Base-by-base conservation (phyloP, 179 eudicot genomes). In the Camellia oleifera region DNA sequence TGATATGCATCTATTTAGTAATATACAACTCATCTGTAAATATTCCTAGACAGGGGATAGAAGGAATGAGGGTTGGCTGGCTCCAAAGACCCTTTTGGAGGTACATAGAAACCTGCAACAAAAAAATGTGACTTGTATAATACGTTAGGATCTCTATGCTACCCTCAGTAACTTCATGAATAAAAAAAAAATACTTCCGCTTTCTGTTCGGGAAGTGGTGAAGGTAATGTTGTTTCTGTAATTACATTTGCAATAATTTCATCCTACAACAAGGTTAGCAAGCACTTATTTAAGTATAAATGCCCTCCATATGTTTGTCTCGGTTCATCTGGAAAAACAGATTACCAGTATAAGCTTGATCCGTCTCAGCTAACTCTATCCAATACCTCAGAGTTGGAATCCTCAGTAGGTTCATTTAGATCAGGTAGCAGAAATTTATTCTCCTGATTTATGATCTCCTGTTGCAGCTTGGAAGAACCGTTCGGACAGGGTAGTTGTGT, bases 341-440 rank as follows among this genome's bases (percentile, higher is more conserved):
- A 44, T 53, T 11, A 74, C 56, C 10, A 0, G 11, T 20, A n/a
- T 68, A 73, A 6, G 60, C 46, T 77, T 52, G 23, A 52, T 26
- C 62, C 26, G 42, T 63, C 64, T 57, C 79, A 85, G 85, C 88
- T 84, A 77, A 78, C 67, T 81, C 62, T 84, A 70, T 60, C 76
- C 2, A 76, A 18, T 61, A 79, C 75, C 53, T 75, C 85, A 40
- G 40, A 63, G 69, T 60, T 72, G 32, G 78, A 72, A 26, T 86
- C 90, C 76, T 90, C 88, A 2, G 48, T 50, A 1, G 84, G 84
- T 77, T 90, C 69, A 79, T 95, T 95, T 17, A 95, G 89, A 83
- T 95, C 98, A 72, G 98, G 98, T 15, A 95, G 89, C 83, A 84
- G 80, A 84, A 90, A 90, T 53, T 79, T 64, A 7, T 81, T 72